Evolutionary conservation across 495 filamentous ascomycete species (phyloP).

Genomic region (Hypoxylon rickii): DNA sequence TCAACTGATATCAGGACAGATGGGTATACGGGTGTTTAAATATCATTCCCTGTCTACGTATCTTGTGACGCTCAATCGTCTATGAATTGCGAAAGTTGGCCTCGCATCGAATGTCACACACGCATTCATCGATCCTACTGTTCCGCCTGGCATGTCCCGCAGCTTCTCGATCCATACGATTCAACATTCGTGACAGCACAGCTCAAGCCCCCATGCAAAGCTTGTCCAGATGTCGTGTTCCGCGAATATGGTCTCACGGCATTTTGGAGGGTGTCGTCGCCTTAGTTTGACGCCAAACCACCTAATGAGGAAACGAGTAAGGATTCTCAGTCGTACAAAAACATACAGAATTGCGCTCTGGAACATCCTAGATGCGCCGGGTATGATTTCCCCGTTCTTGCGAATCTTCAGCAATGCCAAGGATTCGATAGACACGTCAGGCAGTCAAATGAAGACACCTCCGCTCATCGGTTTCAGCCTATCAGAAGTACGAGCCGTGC

Average conservation of each 20-base stretch:
- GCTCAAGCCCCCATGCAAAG: slow-evolving; percentile 10
- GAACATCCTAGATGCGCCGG: background rate
- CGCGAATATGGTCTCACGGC: background rate
- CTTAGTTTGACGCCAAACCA: background rate
- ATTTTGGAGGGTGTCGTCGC: background rate
- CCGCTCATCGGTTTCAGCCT: background rate
- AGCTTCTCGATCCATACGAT: slow-evolving; percentile 1
- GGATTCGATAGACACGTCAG: slow-evolving; percentile 11
- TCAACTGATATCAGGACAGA: background rate
- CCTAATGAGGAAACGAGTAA: slow-evolving; percentile 2
- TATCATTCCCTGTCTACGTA: background rate
- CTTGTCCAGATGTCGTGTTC: background rate
- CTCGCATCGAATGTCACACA: slow-evolving; percentile 1
- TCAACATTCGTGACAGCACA: background rate
- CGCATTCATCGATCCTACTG: background rate
- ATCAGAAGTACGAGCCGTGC: slow-evolving; percentile 10
- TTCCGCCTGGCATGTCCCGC: background rate
- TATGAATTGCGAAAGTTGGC: background rate
- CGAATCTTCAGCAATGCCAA: background rate
- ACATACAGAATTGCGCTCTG: slow-evolving; percentile 1
- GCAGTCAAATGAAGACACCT: slow-evolving; percentile 21
- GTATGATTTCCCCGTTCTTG: background rate
- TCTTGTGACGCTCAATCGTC: background rate
- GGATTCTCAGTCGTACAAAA: background rate
- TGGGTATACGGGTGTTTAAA: slow-evolving; percentile 3